Base-by-base conservation (phyloP, 73 alveolate species). In the Symbiodinium pilosum region DNA sequence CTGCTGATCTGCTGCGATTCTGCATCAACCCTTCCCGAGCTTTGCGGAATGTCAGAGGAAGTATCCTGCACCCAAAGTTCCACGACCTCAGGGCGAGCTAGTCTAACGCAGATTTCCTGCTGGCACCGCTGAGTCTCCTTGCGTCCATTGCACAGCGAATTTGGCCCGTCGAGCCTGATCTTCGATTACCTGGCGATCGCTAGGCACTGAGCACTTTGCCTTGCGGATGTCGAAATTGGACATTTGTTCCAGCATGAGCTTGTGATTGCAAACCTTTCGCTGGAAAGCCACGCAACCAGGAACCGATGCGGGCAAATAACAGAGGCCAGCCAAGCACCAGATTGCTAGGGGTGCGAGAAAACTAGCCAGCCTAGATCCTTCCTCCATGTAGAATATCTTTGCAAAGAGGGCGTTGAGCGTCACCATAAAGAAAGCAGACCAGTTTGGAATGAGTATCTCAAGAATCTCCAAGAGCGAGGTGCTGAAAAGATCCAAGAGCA, bases 61-160 rank as follows among this genome's bases (percentile, higher is more conserved):
- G 77, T 24, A 3, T 28, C 84, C 41, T 71, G 84, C 43, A 20
- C 16, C 43, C 84, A 71, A 5, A 71, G 84, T 32, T 71, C 84
- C 84, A 71, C 84, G 30, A 71, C 84, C 84, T 71, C n/a, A 26
- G 43, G n/a, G n/a, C n/a, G n/a, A n/a, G n/a, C n/a, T n/a, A n/a
- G n/a, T n/a, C n/a, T n/a, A n/a, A n/a, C n/a, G n/a, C n/a, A n/a
- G n/a, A n/a, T n/a, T n/a, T n/a, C n/a, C n/a, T n/a, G n/a, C n/a
- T n/a, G n/a, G n/a, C n/a, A n/a, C n/a, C n/a, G n/a, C n/a, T n/a
- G n/a, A n/a, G n/a, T n/a, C n/a, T n/a, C n/a, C n/a, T n/a, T n/a
- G n/a, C n/a, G n/a, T n/a, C n/a, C n/a, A n/a, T n/a, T n/a, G n/a
- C n/a, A 59, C 39, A 20, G 38, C 39, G 28, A 14, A 6, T 47